These are phyloP conservation scores for Penicillium thymicola DNA, from an alignment of 2,329 filamentous ascomycete species.

Conservation along the genomic window DNA sequence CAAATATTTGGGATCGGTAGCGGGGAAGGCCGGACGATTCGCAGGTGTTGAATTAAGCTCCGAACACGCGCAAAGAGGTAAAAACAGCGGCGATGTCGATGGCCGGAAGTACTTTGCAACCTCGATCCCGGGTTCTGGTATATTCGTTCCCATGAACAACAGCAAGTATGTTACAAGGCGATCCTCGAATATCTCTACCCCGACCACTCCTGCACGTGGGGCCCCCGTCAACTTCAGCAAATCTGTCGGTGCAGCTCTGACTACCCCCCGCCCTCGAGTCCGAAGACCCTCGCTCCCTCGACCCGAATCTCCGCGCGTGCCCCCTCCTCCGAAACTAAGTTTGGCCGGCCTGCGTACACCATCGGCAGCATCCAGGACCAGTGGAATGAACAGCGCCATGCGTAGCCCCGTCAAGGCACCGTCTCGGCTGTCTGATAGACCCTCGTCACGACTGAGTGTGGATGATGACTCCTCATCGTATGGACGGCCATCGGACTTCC, in stretches of 20 bases:
- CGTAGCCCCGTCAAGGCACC: conserved; percentile 40
- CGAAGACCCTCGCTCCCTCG: conserved; percentile 74
- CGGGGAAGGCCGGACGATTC: conserved; percentile 86
- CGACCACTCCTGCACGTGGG: conserved; percentile 64
- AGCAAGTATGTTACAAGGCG: conserved; percentile 62
- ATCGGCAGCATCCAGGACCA: conserved; percentile 44
- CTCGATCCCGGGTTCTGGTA: conserved; percentile 73
- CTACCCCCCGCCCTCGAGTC: conserved; percentile 64
- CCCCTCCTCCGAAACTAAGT: conserved; percentile 54
- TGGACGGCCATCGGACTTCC: conserved; percentile 32
- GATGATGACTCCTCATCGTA: conserved; percentile 37
- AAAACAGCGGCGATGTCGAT: conserved; percentile 95
- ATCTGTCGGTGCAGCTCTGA: conserved; percentile 72
- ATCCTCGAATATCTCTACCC: conserved; percentile 55
- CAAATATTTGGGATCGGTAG: conserved; percentile 81
- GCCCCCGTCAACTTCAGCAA: conserved; percentile 80
- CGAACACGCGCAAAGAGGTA: conserved; percentile 78
- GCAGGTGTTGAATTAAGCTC: conserved; percentile 83
- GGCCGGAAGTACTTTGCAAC: conserved; percentile 81
- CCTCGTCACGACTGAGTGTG: conserved; percentile 39
- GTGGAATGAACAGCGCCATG: conserved; percentile 44
- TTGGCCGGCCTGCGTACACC: conserved; percentile 55
- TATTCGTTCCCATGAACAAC: conserved; percentile 86
- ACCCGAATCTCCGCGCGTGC: conserved; percentile 75
- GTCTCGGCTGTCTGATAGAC: conserved; percentile 38